Percentiles rank a stretch among this genome's conserved stretches.
Evolutionary conservation across 106 monocot species (phyloP).

Genomic region (Apostasia ramifera): DNA sequence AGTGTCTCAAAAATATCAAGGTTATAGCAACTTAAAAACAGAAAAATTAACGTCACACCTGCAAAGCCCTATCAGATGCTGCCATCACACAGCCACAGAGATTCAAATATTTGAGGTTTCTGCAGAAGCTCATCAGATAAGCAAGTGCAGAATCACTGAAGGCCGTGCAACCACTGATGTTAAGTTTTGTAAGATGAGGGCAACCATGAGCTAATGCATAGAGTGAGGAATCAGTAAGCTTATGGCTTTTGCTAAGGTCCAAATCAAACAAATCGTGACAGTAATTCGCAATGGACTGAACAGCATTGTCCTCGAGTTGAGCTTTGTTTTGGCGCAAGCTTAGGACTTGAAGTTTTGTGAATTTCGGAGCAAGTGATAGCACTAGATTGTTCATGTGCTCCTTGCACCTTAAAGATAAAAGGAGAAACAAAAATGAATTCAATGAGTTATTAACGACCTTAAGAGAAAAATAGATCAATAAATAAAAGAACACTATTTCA

Average conservation of each 20-base stretch:
- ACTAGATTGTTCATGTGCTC: slow-evolving; percentile 85
- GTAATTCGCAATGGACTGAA: slow-evolving; percentile 65
- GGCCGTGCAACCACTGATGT: slow-evolving; percentile 81
- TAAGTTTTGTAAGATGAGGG: slow-evolving; percentile 62
- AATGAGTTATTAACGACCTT: too few relatives aligned
- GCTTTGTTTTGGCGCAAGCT: slow-evolving; percentile 63
- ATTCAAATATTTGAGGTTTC: slow-evolving; percentile 63
- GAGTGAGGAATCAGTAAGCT: slow-evolving; percentile 63
- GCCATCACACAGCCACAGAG: slow-evolving; percentile 90
- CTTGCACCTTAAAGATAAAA: slow-evolving; percentile 54
- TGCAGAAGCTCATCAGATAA: slow-evolving; percentile 53
- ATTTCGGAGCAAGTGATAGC: slow-evolving; percentile 70
- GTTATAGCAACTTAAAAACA: not conserved
- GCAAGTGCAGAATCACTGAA: slow-evolving; percentile 75
- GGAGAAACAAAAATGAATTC: too few relatives aligned
- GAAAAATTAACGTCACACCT: slow-evolving; percentile 29
- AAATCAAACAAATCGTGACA: slow-evolving; percentile 82
- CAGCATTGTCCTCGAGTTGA: slow-evolving; percentile 75
- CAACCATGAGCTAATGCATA: slow-evolving; percentile 84
- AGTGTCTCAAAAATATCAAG: not conserved
- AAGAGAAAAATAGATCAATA: too few relatives aligned
- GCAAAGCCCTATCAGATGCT: slow-evolving; percentile 76
- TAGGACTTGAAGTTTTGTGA: slow-evolving; percentile 72
- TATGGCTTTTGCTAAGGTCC: slow-evolving; percentile 86
- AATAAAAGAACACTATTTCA: too few relatives aligned